Conservation (phyloP, 2,329 filamentous ascomycete genomes). For the Chrysoporthe puriensis region DNA sequence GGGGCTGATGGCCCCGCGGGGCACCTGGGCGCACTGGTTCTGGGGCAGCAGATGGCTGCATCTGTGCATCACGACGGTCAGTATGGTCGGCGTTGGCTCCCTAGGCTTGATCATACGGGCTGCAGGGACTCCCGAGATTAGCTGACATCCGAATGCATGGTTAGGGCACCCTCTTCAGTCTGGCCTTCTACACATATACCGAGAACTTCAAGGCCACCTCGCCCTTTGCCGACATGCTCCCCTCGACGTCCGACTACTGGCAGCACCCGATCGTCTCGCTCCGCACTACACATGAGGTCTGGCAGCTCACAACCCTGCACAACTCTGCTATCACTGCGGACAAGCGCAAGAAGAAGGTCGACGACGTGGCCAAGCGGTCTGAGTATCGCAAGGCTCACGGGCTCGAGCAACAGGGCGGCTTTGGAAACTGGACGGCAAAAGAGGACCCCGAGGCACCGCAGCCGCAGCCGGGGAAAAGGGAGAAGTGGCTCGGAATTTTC, state of each 20-base stretch:
- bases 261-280: constrained; percentile 71
- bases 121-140: neutral
- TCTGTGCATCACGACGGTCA: constrained; percentile 79
- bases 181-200: constrained; percentile 74
- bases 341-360: constrained; percentile 71
- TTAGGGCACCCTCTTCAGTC: constrained; percentile 67
- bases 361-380: constrained; percentile 85
- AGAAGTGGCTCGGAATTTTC: constrained; percentile 78
- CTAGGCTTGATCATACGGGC: neutral
- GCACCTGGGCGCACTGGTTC: constrained; percentile 84
- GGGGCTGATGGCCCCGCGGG: constrained; percentile 82
- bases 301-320: constrained; percentile 76
- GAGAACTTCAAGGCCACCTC: constrained; percentile 80
- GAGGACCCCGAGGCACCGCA: constrained; percentile 29
- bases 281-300: constrained; percentile 69
- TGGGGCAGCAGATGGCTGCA: constrained; percentile 78
- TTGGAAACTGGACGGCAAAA: constrained; percentile 40
- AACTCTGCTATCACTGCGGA: constrained; percentile 70
- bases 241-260: constrained; percentile 69
- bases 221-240: constrained; percentile 79
- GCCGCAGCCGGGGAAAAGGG: constrained; percentile 42
- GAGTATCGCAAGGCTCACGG: constrained; percentile 88
- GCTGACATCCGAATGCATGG: constrained; percentile 5
- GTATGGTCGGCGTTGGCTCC: constrained; percentile 1
- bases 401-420: constrained; percentile 65